A percentile compares a stretch with the other conserved stretches of the same genome.
phyloP scores from a whole-genome alignment of 768 basidiomycete species.

The Auriscalpium orientale region DNA sequence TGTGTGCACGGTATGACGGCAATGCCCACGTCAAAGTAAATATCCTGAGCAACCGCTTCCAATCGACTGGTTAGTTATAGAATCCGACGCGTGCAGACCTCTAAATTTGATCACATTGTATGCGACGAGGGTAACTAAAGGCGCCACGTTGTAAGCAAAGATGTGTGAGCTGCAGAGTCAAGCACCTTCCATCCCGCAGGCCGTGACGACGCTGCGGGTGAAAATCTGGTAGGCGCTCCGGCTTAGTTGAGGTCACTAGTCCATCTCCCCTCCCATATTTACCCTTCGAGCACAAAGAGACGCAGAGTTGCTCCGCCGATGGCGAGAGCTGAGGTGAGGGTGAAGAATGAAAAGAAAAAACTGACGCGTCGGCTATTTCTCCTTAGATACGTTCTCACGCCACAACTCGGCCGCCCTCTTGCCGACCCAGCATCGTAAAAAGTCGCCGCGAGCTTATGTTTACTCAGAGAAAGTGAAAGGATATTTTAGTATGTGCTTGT shows the following conservation, averaged over 20 bases:
- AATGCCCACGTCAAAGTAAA: too few species aligned
- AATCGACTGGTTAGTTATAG: too few species aligned
- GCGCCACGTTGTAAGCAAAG: background rate
- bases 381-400: background rate
- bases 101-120: too few species aligned
- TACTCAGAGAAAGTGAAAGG: too few species aligned
- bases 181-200: conserved; percentile 48
- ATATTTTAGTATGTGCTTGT: too few species aligned
- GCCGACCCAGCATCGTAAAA: too few species aligned
- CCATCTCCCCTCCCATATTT: conserved; percentile 40
- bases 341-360: conserved; percentile 2
- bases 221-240: conserved; percentile 52
- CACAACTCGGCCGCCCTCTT: background rate
- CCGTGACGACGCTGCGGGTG: conserved; percentile 28
- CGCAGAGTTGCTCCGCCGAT: conserved; percentile 48
- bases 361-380: background rate
- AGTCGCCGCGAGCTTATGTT: too few species aligned
- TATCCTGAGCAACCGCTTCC: too few species aligned
- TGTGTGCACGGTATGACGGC: too few species aligned
- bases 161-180: conserved; percentile 73
- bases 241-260: conserved; percentile 65
- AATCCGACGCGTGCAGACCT: too few species aligned
- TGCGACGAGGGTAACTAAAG: too few species aligned
- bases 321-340: conserved; percentile 33
- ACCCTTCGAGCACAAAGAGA: conserved; percentile 44